These are phyloP conservation scores for Dactylellina cionopaga DNA, from an alignment of 2,329 filamentous ascomycete species.

Conservation along the genomic window DNA sequence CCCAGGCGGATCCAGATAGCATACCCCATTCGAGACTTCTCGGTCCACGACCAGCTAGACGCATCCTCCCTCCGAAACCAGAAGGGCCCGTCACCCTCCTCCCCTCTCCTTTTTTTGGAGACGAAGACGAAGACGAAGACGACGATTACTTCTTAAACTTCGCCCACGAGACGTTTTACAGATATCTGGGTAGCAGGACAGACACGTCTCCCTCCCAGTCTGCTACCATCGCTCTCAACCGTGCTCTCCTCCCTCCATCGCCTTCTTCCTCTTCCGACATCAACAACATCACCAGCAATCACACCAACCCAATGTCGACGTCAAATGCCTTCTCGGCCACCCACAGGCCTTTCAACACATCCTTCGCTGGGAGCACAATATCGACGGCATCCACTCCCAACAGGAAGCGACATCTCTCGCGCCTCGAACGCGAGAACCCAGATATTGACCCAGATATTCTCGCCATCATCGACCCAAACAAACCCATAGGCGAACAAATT, in stretches of 20 bases:
- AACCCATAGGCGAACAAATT: slow-evolving; percentile 38
- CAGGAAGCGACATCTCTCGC: slow-evolving; percentile 14
- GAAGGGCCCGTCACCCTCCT: too few species aligned
- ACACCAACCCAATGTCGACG: background rate
- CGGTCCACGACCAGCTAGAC: too few species aligned
- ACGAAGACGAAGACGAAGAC: too few species aligned
- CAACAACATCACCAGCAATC: too few species aligned
- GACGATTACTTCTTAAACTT: too few species aligned
- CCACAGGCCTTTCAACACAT: slow-evolving; percentile 21
- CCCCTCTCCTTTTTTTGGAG: too few species aligned
- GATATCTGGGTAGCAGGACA: background rate
- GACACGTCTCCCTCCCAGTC: background rate
- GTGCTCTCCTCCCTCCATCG: background rate
- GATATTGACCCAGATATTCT: slow-evolving; percentile 39
- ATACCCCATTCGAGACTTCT: too few species aligned
- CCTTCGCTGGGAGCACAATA: slow-evolving; percentile 23
- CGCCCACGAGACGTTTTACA: background rate
- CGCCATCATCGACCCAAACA: slow-evolving; percentile 37
- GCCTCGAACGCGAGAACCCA: slow-evolving; percentile 43
- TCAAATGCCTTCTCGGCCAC: background rate
- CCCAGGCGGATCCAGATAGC: too few species aligned
- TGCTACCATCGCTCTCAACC: background rate
- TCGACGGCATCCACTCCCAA: slow-evolving; percentile 3
- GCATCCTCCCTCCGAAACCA: too few species aligned
- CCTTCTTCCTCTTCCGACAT: background rate